phyloP scores from a whole-genome alignment of 2,329 filamentous ascomycete genomes.

The Fusarium nisikadoi region DNA sequence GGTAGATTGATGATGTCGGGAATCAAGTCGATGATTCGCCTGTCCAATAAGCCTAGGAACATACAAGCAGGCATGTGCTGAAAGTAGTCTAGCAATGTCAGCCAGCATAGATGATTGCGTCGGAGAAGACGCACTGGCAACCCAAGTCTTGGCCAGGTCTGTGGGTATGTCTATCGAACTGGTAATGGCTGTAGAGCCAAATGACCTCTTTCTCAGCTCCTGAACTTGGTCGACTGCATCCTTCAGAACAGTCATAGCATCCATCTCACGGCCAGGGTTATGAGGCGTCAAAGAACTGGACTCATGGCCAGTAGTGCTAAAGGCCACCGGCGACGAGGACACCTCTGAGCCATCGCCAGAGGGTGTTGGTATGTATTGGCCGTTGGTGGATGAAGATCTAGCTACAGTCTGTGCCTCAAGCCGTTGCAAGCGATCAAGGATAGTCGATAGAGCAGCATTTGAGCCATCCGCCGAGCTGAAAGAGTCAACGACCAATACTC shows the following conservation, averaged over 20 bases:
- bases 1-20: conserved; percentile 45
- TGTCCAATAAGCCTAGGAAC: conserved; percentile 45
- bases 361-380: neutral
- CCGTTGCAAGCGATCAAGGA: conserved; percentile 46
- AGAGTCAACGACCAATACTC: conserved; percentile 14
- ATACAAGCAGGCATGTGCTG: conserved; percentile 45
- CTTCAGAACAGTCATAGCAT: conserved; percentile 44
- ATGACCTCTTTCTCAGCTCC: conserved; percentile 36
- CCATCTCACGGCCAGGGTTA: conserved; percentile 23
- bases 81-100: conserved; percentile 41
- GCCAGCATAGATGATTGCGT: neutral
- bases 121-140: conserved; percentile 35
- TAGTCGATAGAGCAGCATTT: conserved; percentile 39
- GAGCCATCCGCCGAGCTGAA: conserved; percentile 15
- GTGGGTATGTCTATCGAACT: conserved; percentile 41
- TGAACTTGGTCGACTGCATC: conserved; percentile 46
- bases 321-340: conserved; percentile 25
- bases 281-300: conserved; percentile 12
- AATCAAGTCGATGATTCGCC: conserved; percentile 44
- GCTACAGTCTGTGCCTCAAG: conserved; percentile 41
- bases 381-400: neutral
- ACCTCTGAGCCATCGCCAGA: conserved; percentile 31
- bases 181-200: conserved; percentile 38
- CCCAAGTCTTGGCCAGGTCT: conserved; percentile 45
- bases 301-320: conserved; percentile 7